Percentiles rank a stretch among this genome's conserved stretches.
These are phyloP conservation scores for Pseudogymnoascus sp. DNA, from an alignment of 2,329 filamentous ascomycete species.

Conservation along the genomic window DNA sequence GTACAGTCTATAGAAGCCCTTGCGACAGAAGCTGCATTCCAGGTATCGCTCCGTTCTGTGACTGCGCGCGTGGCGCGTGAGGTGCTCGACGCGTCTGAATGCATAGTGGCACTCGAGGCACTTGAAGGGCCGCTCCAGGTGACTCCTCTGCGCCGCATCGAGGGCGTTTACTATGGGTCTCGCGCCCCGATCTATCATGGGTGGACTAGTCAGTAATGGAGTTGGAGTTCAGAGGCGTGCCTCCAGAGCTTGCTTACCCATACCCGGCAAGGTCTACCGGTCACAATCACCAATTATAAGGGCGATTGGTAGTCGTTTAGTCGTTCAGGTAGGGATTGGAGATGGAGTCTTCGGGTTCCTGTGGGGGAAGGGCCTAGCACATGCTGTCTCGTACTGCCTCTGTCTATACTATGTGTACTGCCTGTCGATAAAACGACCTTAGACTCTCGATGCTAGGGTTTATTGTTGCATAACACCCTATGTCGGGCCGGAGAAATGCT, in stretches of 20 bases:
- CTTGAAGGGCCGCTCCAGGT: constrained; percentile 12
- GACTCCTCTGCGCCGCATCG: background rate
- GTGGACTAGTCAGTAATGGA: background rate
- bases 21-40: constrained; percentile 20
- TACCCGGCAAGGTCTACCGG: background rate
- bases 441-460: background rate
- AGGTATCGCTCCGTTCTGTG: constrained; percentile 20
- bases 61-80: constrained; percentile 22
- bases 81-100: constrained; percentile 21
- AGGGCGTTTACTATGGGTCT: background rate
- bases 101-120: constrained; percentile 20
- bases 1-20: constrained; percentile 23
- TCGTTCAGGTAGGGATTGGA: background rate
- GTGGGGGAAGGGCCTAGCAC: background rate
- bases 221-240: background rate
- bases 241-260: background rate
- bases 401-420: background rate
- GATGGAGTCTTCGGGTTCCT: background rate
- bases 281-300: background rate
- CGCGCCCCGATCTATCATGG: background rate
- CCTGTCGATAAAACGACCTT: background rate
- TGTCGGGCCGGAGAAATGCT: background rate
- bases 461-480: background rate
- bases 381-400: background rate
- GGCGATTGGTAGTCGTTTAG: background rate